These are phyloP conservation scores for Sugiyamaella smithiae DNA, from an alignment of 805 yeast genomes.

Conservation along the genomic window DNA sequence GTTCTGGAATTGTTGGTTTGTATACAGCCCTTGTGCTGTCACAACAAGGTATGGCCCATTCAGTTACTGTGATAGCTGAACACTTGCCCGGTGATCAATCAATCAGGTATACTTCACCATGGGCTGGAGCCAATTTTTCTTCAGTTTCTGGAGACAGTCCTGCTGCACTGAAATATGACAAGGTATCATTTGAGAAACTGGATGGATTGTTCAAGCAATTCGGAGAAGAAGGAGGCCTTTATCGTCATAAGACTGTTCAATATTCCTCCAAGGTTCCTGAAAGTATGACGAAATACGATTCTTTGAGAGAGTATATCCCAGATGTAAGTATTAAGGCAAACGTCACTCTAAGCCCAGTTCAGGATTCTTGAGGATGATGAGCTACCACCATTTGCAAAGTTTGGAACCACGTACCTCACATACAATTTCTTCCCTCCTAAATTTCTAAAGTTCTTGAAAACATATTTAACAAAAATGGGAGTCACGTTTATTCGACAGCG, in stretches of 20 bases:
- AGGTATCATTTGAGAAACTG: slow-evolving; percentile 53
- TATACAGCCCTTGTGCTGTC: slow-evolving; percentile 56
- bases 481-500: slow-evolving; percentile 49
- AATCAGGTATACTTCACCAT: slow-evolving; percentile 71
- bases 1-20: slow-evolving; percentile 66
- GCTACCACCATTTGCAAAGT: slow-evolving; percentile 51
- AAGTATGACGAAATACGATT: slow-evolving; percentile 41
- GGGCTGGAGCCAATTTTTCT: slow-evolving; percentile 69
- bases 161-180: slow-evolving; percentile 51
- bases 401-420: slow-evolving; percentile 54
- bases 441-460: slow-evolving; percentile 48
- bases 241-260: slow-evolving; percentile 54
- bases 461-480: slow-evolving; percentile 46
- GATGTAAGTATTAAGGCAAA: slow-evolving; percentile 29
- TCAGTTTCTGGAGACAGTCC: slow-evolving; percentile 58
- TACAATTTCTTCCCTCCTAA: slow-evolving; percentile 74
- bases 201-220: slow-evolving; percentile 42
- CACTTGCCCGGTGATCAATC: slow-evolving; percentile 77
- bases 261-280: slow-evolving; percentile 47
- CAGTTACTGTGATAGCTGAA: slow-evolving; percentile 62
- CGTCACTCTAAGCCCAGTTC: neutral
- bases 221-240: slow-evolving; percentile 58
- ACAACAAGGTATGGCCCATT: slow-evolving; percentile 37
- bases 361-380: slow-evolving; percentile 35
- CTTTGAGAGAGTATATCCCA: slow-evolving; percentile 48